Evolutionary conservation across 2,329 filamentous ascomycete genomes (phyloP).

Genomic region (Aspergillus bombycis): DNA sequence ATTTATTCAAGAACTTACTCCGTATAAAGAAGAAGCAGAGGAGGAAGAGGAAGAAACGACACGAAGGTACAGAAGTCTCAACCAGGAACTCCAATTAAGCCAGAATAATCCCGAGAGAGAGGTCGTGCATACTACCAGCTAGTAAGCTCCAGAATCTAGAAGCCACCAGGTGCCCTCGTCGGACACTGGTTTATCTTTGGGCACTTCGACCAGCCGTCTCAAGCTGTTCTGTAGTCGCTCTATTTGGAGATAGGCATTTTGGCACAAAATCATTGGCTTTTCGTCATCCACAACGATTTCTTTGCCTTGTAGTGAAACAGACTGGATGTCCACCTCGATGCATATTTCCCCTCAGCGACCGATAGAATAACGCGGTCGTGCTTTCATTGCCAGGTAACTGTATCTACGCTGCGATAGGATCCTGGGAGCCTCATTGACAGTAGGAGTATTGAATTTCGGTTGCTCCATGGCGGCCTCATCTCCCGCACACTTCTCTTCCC

Average conservation of each 20-base stretch:
- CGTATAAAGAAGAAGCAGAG: neutral
- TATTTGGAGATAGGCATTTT: constrained; percentile 6
- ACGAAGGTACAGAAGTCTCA: neutral
- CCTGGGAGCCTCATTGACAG: neutral
- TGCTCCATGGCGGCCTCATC: neutral
- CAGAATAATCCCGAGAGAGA: neutral
- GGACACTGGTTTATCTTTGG: neutral
- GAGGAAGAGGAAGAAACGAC: neutral
- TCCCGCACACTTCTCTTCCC: neutral
- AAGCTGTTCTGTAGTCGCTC: constrained; percentile 8
- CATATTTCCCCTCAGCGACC: neutral
- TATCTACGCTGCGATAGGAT: neutral
- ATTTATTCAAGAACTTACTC: neutral
- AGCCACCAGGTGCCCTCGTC: constrained; percentile 13
- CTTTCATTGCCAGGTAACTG: neutral
- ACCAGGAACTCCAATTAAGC: neutral
- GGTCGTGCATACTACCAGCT: constrained; percentile 6
- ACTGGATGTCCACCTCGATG: neutral
- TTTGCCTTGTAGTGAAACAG: neutral
- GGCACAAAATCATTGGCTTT: neutral
- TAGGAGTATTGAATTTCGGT: neutral
- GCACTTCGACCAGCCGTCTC: neutral
- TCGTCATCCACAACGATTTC: neutral
- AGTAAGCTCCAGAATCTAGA: constrained; percentile 2
- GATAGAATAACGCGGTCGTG: constrained; percentile 11